phyloP scores from a whole-genome alignment of 1,139 yeast genomes.

The Nakaseomyces uthaithaninus region DNA sequence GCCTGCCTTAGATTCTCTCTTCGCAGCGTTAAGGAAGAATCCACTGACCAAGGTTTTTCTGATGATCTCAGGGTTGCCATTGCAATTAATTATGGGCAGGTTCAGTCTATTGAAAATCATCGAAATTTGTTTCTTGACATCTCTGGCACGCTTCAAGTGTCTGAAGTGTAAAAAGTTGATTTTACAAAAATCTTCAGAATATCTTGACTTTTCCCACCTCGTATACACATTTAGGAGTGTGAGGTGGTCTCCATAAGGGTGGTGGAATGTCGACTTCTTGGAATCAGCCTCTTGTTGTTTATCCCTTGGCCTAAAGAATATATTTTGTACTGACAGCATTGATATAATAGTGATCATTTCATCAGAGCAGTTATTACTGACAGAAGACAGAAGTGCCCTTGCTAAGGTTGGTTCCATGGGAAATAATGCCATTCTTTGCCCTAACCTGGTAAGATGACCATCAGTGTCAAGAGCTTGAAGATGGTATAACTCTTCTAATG shows the following conservation, averaged over 20 bases:
- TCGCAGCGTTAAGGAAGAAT: constrained; percentile 77
- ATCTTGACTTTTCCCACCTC: constrained; percentile 62
- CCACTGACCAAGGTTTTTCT: constrained; percentile 78
- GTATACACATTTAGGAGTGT: constrained; percentile 75
- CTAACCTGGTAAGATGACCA: constrained; percentile 66
- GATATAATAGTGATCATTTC: constrained; percentile 82
- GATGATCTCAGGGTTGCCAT: constrained; percentile 52
- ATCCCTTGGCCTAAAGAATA: constrained; percentile 78
- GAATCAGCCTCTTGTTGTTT: constrained; percentile 72
- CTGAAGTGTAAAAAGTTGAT: constrained; percentile 78
- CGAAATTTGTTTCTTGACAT: constrained; percentile 64
- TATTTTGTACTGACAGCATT: constrained; percentile 81
- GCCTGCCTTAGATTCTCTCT: constrained; percentile 66
- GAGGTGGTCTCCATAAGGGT: constrained; percentile 78
- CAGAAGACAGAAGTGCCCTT: constrained; percentile 68
- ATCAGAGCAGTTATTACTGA: constrained; percentile 67
- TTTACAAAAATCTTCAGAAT: constrained; percentile 67
- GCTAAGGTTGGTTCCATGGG: constrained; percentile 95
- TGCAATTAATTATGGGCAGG: constrained; percentile 51
- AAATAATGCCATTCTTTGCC: constrained; percentile 80
- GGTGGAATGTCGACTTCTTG: constrained; percentile 65
- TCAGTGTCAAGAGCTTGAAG: constrained; percentile 70
- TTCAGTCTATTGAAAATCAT: constrained; percentile 52
- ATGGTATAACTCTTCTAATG: constrained; percentile 76
- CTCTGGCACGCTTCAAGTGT: constrained; percentile 66